A percentile compares a stretch with the other conserved stretches of the same genome.
These are phyloP conservation scores for Trichoderma cornu-damae DNA, from an alignment of 2,329 filamentous ascomycete genomes.

Conservation along the genomic window DNA sequence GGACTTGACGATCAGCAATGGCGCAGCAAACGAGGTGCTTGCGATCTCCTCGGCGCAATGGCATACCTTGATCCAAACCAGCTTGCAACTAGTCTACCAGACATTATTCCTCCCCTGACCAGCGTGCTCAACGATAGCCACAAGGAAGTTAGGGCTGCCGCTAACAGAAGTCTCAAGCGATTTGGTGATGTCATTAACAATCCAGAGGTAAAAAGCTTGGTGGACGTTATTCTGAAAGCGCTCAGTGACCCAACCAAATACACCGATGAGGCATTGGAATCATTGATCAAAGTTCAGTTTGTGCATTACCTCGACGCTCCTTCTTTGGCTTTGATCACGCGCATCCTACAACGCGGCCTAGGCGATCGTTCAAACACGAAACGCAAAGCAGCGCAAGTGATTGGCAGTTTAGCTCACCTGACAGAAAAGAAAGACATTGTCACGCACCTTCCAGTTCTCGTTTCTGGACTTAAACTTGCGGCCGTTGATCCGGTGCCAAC, in stretches of 20 bases:
- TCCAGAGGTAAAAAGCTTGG: slow-evolving; percentile 89
- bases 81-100: slow-evolving; percentile 82
- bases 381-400: slow-evolving; percentile 93
- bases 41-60: slow-evolving; percentile 95
- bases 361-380: slow-evolving; percentile 91
- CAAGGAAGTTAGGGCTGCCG: slow-evolving; percentile 88
- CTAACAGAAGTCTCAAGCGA: slow-evolving; percentile 92
- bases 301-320: slow-evolving; percentile 97
- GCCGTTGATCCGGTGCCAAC: slow-evolving; percentile 94
- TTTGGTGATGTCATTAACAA: slow-evolving; percentile 99
- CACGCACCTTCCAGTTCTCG: slow-evolving; percentile 83
- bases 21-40: slow-evolving; percentile 97
- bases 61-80: slow-evolving; percentile 96
- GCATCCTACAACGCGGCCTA: slow-evolving; percentile 89
- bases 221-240: slow-evolving; percentile 88
- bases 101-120: slow-evolving; percentile 94
- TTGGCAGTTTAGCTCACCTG: slow-evolving; percentile 93
- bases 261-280: slow-evolving; percentile 89
- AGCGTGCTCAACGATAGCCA: slow-evolving; percentile 94
- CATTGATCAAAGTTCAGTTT: slow-evolving; percentile 96
- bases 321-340: slow-evolving; percentile 87
- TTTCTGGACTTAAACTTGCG: slow-evolving; percentile 81
- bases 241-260: slow-evolving; percentile 96
- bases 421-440: slow-evolving; percentile 94
- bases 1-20: slow-evolving; percentile 94